Evolutionary conservation across 2,329 filamentous ascomycete genomes (phyloP).

Genomic region (Curvularia verruculosa): DNA sequence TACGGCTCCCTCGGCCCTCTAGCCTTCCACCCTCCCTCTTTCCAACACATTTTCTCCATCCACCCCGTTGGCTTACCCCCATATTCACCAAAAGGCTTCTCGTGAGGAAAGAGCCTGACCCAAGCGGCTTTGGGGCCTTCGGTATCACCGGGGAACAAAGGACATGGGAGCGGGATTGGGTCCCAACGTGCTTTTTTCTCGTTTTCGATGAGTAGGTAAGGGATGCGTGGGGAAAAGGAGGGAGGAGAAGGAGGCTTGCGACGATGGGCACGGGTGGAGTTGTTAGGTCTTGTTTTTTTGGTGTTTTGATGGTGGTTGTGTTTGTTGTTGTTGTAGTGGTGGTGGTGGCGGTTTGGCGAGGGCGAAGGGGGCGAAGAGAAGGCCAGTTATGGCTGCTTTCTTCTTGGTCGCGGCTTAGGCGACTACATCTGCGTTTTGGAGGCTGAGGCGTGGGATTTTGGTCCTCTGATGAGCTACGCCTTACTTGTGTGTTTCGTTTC

Average conservation of each 20-base stretch:
- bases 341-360: neutral
- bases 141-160: neutral
- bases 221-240: too few relatives aligned
- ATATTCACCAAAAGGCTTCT: neutral
- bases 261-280: neutral
- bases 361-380: too few relatives aligned
- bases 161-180: neutral
- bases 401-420: neutral
- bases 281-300: neutral
- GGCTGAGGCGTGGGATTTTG: neutral
- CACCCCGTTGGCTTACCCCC: neutral
- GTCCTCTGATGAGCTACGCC: neutral
- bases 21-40: neutral
- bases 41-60: slow-evolving; percentile 7
- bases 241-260: neutral
- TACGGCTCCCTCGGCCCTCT: neutral
- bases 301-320: too few relatives aligned
- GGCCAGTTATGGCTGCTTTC: too few relatives aligned
- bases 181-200: neutral
- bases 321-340: neutral
- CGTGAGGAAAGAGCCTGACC: neutral
- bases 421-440: neutral
- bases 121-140: slow-evolving; percentile 1
- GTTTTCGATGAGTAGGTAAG: neutral
- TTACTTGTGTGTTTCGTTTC: neutral